Percentiles rank a stretch among this genome's conserved stretches.
phyloP scores from a whole-genome alignment of 129 eudicot genomes.

The Calendula officinalis region DNA sequence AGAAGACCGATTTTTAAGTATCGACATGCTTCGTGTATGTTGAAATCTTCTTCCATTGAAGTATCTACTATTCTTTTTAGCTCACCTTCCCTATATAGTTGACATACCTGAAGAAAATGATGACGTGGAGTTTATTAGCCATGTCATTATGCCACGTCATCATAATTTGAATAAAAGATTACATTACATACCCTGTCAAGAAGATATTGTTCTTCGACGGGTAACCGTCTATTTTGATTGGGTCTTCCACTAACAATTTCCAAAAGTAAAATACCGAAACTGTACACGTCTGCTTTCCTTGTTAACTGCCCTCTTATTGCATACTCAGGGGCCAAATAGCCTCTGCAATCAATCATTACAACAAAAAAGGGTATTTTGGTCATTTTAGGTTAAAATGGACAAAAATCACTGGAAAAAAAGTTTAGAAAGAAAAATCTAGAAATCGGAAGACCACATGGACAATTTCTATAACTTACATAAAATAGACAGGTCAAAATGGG shows the following conservation, averaged over 20 bases:
- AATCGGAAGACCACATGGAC: no score
- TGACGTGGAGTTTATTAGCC: background rate
- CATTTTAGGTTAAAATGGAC: no score
- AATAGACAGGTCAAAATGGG: background rate
- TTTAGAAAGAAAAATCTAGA: no score
- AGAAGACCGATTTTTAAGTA: constrained; percentile 69
- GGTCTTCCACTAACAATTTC: constrained; percentile 91
- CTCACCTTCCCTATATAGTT: constrained; percentile 43
- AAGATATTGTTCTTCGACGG: constrained; percentile 63
- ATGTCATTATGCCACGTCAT: constrained; percentile 11
- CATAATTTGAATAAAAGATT: constrained; percentile 10
- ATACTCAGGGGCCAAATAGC: constrained; percentile 98
- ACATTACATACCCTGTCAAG: constrained; percentile 62
- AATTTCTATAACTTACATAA: no score
- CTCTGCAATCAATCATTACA: constrained; percentile 42
- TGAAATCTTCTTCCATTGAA: constrained; percentile 43
- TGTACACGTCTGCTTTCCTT: constrained; percentile 87
- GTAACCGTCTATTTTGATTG: constrained; percentile 60
- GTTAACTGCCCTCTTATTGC: constrained; percentile 87
- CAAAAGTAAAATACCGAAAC: constrained; percentile 85
- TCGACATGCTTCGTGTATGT: constrained; percentile 51
- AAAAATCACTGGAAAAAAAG: no score
- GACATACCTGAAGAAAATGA: constrained; percentile 61
- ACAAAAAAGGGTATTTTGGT: background rate
- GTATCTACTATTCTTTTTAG: constrained; percentile 50